Evolutionary conservation across 305 asterid genomes (phyloP).

Genomic region (Galium porrigens): DNA sequence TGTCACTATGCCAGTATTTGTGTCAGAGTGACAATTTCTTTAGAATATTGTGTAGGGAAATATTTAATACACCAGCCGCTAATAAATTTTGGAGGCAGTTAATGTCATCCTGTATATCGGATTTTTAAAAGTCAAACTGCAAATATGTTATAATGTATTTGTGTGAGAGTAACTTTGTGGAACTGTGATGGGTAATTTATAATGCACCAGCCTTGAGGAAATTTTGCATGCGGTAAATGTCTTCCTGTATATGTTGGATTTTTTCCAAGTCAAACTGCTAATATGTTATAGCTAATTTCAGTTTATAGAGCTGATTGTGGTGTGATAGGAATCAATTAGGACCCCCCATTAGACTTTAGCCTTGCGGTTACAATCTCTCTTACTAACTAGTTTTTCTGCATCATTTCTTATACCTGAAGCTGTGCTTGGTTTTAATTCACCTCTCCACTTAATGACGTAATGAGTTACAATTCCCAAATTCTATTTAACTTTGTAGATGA

Average conservation of each 20-base stretch:
- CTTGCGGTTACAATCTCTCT: neutral
- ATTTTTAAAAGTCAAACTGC: neutral
- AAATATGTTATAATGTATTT: too few species aligned
- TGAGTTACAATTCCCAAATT: neutral
- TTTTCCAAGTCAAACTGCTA: neutral
- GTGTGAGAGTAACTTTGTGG: neutral
- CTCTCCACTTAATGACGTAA: neutral
- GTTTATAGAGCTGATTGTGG: neutral
- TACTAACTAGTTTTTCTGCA: neutral
- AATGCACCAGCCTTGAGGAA: too few species aligned
- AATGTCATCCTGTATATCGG: neutral
- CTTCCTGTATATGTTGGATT: neutral
- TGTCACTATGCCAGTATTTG: neutral
- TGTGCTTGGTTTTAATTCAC: neutral
- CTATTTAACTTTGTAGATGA: neutral
- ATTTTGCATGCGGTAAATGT: neutral
- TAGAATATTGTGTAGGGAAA: neutral
- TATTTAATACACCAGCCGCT: neutral
- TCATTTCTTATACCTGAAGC: neutral
- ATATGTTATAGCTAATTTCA: too few species aligned
- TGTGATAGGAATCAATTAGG: neutral
- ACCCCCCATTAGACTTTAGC: neutral
- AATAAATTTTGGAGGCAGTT: neutral
- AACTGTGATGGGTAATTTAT: too few species aligned
- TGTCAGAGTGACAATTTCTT: neutral